Evolutionary conservation across 2,329 filamentous ascomycete genomes (phyloP), one percentile per base, ranked within the genome.

Genomic region (Paracoccidioides brasiliensis): DNA sequence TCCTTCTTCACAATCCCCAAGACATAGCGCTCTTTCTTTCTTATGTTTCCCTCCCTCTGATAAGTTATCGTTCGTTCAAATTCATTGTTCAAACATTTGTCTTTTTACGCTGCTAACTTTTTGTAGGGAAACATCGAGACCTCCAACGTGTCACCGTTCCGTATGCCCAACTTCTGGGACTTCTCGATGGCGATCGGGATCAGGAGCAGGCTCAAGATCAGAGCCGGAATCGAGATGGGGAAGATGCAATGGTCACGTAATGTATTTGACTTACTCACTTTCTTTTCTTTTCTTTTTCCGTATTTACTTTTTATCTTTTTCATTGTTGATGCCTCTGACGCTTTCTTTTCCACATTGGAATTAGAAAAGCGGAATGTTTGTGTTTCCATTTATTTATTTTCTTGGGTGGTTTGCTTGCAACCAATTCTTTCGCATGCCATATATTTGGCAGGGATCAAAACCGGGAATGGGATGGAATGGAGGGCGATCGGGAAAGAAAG

Each of bases 91-190:
- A 64, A 58, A 45, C 40, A 12, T 54, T 37, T 30, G 54, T 44
- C 52, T 53, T 55, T 51, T 55, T 28, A 57, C 51, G 3, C 53
- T 64, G 58, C 71, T 77, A 68, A 77, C 64, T 38, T 3, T 10
- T 55, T 45, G 42, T 63, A 95, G 90, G 89, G 57, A 97, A 97
- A 83, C 91, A 93, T 72, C 84, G 93, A 56, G 94, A 97, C 67
- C 77, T 98, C 35, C 93, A 98, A 70, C 81, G 93, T 32, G 80
- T 96, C 44, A 95, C 89, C n/a, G 88, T 96, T 32, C 91, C 94
- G 59, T 97, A 97, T 69, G 91, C 91, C 10, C 83, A 88, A 60
- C 75, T 90, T n/a, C 75, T 94, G 28, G 86, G 85, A 40, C 66
- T 80, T 56, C 66, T 76, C 8, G 68, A 70, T 44, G 37, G 37